Percentiles rank a stretch among this genome's conserved stretches.
phyloP scores from a whole-genome alignment of 1,284 basidiomycete species.

The Stygiomarasmius scandens region DNA sequence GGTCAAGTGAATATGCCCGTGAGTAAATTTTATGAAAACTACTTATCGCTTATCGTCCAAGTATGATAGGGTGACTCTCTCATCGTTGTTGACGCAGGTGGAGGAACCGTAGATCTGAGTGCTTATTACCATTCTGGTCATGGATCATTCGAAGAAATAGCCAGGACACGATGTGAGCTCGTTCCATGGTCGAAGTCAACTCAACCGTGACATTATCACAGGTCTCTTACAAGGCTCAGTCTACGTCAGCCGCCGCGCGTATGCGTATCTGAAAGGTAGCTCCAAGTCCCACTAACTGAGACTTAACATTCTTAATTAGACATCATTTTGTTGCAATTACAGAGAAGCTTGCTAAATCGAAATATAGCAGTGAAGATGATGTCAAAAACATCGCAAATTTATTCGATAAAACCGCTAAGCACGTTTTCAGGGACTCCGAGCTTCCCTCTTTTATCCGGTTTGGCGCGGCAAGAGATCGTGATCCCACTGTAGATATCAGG shows the following conservation, averaged over 20 bases:
- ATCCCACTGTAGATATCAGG: slow-evolving; percentile 37
- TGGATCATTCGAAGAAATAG: slow-evolving; percentile 31
- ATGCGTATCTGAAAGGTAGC: slow-evolving; percentile 20
- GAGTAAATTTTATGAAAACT: slow-evolving; percentile 7
- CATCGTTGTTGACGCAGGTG: slow-evolving; percentile 59
- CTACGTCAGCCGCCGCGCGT: slow-evolving; percentile 38
- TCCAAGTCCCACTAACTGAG: neutral
- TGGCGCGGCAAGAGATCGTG: slow-evolving; percentile 38
- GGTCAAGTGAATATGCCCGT: slow-evolving; percentile 33
- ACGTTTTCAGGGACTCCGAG: slow-evolving; percentile 36
- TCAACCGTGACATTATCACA: slow-evolving; percentile 13
- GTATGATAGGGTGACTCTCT: slow-evolving; percentile 36
- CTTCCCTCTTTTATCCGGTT: slow-evolving; percentile 45
- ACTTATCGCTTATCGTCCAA: neutral
- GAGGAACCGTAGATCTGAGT: slow-evolving; percentile 59
- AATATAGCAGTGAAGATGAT: slow-evolving; percentile 32
- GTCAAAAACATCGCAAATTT: slow-evolving; percentile 36
- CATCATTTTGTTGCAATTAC: neutral
- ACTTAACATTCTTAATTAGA: no score
- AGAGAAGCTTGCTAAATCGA: slow-evolving; percentile 38
- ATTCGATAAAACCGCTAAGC: slow-evolving; percentile 46
- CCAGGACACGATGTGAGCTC: slow-evolving; percentile 34
- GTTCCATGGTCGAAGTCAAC: no score
- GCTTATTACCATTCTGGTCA: slow-evolving; percentile 34
- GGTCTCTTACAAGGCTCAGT: slow-evolving; percentile 36